Conservation (phyloP, 1,139 yeast genomes). For the Protomyces inouyei region DNA sequence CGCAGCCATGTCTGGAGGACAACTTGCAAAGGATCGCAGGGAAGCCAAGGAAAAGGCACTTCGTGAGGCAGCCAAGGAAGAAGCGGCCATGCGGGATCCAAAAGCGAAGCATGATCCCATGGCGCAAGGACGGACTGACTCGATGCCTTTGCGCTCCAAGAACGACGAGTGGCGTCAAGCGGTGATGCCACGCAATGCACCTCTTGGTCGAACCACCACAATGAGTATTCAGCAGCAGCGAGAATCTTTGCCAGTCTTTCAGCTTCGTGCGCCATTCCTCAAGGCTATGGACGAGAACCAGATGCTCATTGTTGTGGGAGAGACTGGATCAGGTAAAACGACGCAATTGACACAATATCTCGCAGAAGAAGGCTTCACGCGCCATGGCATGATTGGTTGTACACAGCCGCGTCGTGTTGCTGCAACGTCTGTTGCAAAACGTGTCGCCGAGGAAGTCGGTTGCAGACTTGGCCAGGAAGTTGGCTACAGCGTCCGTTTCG, state of each 20-base stretch:
- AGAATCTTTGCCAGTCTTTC: conserved; percentile 66
- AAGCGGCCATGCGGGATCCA: conserved; percentile 34
- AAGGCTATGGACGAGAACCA: conserved; percentile 58
- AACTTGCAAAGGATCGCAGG: conserved; percentile 59
- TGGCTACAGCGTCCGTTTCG: conserved; percentile 85
- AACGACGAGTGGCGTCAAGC: conserved; percentile 51
- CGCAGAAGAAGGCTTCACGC: conserved; percentile 68
- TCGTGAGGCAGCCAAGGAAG: conserved; percentile 47
- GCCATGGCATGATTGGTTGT: conserved; percentile 63
- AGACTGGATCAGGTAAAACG: conserved; percentile 96
- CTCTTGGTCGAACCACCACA: conserved; percentile 54
- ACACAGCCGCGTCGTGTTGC: conserved; percentile 97
- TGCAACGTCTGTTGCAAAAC: conserved; percentile 86
- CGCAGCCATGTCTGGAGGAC: conserved; percentile 74
- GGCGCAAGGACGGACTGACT: conserved; percentile 29
- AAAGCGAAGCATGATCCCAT: conserved; percentile 34
- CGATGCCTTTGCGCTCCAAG: conserved; percentile 7
- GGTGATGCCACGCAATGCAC: conserved; percentile 41
- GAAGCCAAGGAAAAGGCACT: conserved; percentile 52
- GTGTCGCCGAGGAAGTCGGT: conserved; percentile 82
- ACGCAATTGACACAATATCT: conserved; percentile 86
- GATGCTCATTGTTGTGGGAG: conserved; percentile 70
- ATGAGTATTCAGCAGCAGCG: conserved; percentile 56
- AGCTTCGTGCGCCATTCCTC: conserved; percentile 57
- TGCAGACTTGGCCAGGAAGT: conserved; percentile 69